Base-by-base conservation (phyloP, 2,329 filamentous ascomycete species). In the Trichoderma gracile region DNA sequence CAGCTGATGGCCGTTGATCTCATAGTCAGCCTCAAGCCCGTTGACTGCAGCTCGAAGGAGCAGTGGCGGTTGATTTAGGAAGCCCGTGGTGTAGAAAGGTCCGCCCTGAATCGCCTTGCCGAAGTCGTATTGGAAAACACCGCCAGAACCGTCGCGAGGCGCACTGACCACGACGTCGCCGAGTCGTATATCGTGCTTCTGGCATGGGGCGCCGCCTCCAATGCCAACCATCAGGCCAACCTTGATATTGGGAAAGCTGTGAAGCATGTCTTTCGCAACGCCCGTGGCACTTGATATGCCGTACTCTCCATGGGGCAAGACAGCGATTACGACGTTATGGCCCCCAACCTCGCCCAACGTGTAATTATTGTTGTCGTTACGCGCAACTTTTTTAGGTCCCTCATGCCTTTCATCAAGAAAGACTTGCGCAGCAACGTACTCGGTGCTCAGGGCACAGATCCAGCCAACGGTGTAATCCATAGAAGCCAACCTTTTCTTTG, bases 391-490 rank as follows among this genome's bases (percentile, higher is more conserved):
- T 38, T 71, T 66, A 64, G 43, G 49, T 8, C 43, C 38, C 5
- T 64, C n/a, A 25, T 66, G 65, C 43, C 50, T 38, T 47, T 80
- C 42, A 4, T 58, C 55, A 12, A 58, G 42, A n/a, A 38, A 58
- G 9, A 58, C 40, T 15, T 58, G 55, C 74, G 57, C 79, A 5
- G 79, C 78, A 57, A 76, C 71, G 49, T 70, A 72, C 58, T 81
- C 79, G 0, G 67, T 71, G 0, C 5, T 23, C 0, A 81, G 65
- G 12, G 79, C 78, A 56, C 77, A 81, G 5, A 82, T 79, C 78
- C 78, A 81, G 19, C 78, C 79, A 3, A 81, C 71, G 0, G 72
- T 78, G 55, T 80, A 81, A 40, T 60, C 55, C 9, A 25, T 19
- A 38, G 27, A 19, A 17, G 27, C 14, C 19, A 38, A 21, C 23